phyloP scores from a whole-genome alignment of 768 basidiomycete species.

The Hygrocybe punicea region DNA sequence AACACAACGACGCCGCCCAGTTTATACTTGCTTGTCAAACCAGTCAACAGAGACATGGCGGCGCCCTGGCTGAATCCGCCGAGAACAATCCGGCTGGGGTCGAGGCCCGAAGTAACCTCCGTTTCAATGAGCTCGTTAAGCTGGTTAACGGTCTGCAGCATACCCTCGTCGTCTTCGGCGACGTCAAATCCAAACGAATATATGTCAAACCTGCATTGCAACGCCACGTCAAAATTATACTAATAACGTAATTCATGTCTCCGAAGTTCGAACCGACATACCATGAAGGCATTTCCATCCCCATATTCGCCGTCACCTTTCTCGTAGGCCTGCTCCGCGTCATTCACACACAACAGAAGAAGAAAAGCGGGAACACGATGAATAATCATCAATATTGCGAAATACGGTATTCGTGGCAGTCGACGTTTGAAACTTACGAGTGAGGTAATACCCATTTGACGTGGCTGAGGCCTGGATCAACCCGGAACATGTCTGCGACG shows the following conservation, averaged over 20 bases:
- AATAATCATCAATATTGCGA: not conserved
- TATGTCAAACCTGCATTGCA: slow-evolving; percentile 68
- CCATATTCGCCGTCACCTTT: slow-evolving; percentile 71
- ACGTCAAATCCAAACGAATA: slow-evolving; percentile 56
- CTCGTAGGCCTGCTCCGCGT: slow-evolving; percentile 44
- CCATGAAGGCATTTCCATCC: slow-evolving; percentile 77
- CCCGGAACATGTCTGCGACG: slow-evolving; percentile 64
- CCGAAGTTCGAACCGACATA: too few species aligned
- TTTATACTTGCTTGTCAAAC: slow-evolving; percentile 60
- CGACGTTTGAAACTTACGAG: slow-evolving; percentile 51
- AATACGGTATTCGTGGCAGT: not conserved
- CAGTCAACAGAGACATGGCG: slow-evolving; percentile 73
- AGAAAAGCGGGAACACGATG: not conserved
- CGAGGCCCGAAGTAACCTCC: slow-evolving; percentile 71
- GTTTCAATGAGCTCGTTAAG: slow-evolving; percentile 68
- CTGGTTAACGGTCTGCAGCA: slow-evolving; percentile 59
- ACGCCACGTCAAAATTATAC: not conserved
- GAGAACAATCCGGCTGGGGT: slow-evolving; percentile 68
- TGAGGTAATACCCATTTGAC: slow-evolving; percentile 90
- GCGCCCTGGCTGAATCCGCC: slow-evolving; percentile 90
- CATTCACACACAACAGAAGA: not conserved
- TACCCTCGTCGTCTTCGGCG: slow-evolving; percentile 72
- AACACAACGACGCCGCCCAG: slow-evolving; percentile 70
- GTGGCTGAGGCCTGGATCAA: slow-evolving; percentile 55
- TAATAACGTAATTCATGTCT: not conserved